These are phyloP conservation scores for Catharanthus roseus DNA, from an alignment of 257 asterid species.

Conservation along the genomic window DNA sequence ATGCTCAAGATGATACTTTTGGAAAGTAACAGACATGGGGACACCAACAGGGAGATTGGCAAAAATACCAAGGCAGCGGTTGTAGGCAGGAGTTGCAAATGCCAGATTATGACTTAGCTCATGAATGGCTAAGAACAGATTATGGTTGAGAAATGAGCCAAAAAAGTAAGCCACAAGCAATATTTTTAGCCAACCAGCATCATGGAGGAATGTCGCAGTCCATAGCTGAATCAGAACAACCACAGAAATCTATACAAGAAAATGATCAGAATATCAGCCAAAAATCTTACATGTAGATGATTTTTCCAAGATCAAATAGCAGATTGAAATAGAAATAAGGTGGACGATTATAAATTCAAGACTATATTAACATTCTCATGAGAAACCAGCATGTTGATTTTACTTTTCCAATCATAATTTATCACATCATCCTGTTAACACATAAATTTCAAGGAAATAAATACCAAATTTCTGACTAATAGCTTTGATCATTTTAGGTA, in stretches of 20 bases:
- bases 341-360: neutral
- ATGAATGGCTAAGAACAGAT: conserved; percentile 67
- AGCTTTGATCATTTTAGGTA: neutral
- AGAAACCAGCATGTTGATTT: too few species aligned
- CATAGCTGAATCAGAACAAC: conserved; percentile 84
- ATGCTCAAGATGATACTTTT: conserved; percentile 96
- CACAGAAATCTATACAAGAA: conserved; percentile 39
- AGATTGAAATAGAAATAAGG: neutral
- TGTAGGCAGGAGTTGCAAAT: conserved; percentile 74
- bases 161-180: conserved; percentile 63
- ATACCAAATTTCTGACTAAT: neutral
- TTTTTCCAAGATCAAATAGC: neutral
- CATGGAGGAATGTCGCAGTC: conserved; percentile 68
- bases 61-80: conserved; percentile 85
- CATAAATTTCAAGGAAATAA: neutral
- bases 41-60: conserved; percentile 95
- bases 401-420: neutral
- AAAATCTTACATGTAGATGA: neutral
- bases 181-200: conserved; percentile 67
- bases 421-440: neutral
- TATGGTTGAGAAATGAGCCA: conserved; percentile 93
- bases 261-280: conserved; percentile 5
- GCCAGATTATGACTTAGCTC: conserved; percentile 97
- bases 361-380: neutral
- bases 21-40: conserved; percentile 97